phyloP scores from a whole-genome alignment of 371 early-diverging fungal species.

The Saksenaea vasiformis region DNA sequence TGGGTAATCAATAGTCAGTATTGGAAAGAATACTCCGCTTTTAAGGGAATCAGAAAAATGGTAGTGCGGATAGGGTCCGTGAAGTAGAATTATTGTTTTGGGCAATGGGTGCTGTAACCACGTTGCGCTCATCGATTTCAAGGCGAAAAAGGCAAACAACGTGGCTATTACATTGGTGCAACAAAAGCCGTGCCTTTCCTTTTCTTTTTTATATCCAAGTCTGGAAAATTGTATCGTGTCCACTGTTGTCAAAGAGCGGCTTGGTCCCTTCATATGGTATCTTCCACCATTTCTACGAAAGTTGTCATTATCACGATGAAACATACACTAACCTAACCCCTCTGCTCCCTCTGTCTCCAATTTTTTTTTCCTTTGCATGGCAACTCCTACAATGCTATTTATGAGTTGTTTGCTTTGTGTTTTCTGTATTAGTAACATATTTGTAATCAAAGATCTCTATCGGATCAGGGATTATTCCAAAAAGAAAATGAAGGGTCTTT shows the following conservation, averaged over 20 bases:
- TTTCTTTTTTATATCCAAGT: background rate
- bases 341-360: background rate
- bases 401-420: background rate
- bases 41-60: background rate
- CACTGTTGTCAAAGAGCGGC: background rate
- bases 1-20: background rate
- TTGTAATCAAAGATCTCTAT: no score
- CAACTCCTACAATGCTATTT: background rate
- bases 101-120: no score
- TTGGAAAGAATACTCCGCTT: background rate
- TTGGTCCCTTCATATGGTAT: background rate
- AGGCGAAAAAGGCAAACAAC: no score
- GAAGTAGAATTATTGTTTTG: background rate
- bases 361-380: background rate
- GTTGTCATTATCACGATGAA: background rate
- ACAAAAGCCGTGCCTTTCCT: background rate
- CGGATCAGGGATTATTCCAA: no score
- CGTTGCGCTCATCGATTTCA: no score
- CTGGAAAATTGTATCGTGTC: background rate
- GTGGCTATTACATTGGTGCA: no score
- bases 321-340: slow-evolving; percentile 1
- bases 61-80: background rate
- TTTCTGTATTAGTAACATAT: no score
- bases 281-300: background rate
- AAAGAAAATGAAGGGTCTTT: no score